Evolutionary conservation across 1,139 yeast genomes (phyloP), one percentile per base, ranked within the genome.

Genomic region (Saccharomyces pastorianus): DNA sequence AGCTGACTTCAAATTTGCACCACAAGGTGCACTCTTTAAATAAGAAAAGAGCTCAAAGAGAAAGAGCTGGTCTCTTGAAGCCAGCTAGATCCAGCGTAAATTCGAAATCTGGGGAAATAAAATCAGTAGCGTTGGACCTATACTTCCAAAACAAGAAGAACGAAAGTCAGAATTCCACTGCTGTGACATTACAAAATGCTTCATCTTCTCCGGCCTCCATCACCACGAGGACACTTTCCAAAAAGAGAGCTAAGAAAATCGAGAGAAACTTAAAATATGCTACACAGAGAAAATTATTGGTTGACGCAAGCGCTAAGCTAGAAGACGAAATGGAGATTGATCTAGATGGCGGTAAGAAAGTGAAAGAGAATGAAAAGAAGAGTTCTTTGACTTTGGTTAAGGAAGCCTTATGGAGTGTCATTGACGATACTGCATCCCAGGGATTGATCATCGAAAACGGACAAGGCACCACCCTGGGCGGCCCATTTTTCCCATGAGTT

Each of bases 391-490:
- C 77, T 49, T 73, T 78, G 59, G 78, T 84, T 54, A 85, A 84
- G 71, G 78, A 79, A 47, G 86, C 88, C 6, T 77, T 86, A 51
- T 84, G 93, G 84, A 75, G 80, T 11, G 85, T 83, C 29, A 77
- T 85, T 53, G 89, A 83, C 54, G 84, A 78, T 64, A 72, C 74
- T 46, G 64, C 74, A 6, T 61, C 76, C 27, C 75, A 75, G 48
- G 77, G 77, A 9, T 74, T 83, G 55, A 69, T 73, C 29, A 71
- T 78, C 46, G 71, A 73, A 50, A 72, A 75, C 42, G 86, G 86
- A 31, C 82, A 83, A 63, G 96, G 96, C 54, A 90, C 96, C 41
- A 86, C 95, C 2, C 73, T 90, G 58, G 97, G 97, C 42, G 83
- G 84, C 42, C 88, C 85, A 52, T 66, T 62, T 50, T 72, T 72